These are phyloP conservation scores for Tylopilus microsporus DNA, from an alignment of 1,284 basidiomycete genomes.

Conservation along the genomic window DNA sequence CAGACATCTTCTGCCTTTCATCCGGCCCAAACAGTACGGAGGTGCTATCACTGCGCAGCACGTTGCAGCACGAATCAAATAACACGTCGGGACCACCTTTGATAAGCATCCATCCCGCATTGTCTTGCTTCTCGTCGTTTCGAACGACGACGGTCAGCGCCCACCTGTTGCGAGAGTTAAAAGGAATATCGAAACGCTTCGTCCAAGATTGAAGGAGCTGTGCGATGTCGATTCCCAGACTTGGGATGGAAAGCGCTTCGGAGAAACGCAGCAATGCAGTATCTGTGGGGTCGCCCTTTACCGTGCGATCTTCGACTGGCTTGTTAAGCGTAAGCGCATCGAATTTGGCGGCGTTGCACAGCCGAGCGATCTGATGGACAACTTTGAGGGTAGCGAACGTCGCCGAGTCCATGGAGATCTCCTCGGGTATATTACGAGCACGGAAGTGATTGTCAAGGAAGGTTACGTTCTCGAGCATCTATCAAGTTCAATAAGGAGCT, in stretches of 20 bases:
- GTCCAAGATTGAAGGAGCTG: conserved; percentile 27
- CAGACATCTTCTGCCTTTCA: conserved; percentile 29
- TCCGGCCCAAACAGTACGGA: conserved; percentile 33
- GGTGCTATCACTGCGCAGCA: conserved; percentile 38
- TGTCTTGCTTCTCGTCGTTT: conserved; percentile 7
- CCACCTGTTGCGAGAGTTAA: conserved; percentile 66
- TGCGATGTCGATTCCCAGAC: conserved; percentile 17
- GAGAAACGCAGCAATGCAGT: conserved; percentile 58
- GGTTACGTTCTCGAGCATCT: conserved; percentile 40
- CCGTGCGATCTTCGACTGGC: conserved; percentile 40
- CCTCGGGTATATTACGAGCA: conserved; percentile 24
- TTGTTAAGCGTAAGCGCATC: conserved; percentile 32
- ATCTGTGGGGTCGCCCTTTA: conserved; percentile 64
- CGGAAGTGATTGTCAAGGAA: conserved; percentile 36
- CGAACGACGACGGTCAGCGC: conserved; percentile 39
- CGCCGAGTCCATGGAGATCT: conserved; percentile 9
- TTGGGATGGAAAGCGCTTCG: conserved; percentile 37
- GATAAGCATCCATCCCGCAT: conserved; percentile 37
- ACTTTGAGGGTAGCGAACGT: conserved; percentile 21
- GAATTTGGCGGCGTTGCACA: conserved; percentile 62
- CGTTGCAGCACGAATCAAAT: conserved; percentile 42
- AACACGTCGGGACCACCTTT: conserved; percentile 62
- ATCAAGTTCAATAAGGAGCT: not conserved
- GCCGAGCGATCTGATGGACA: conserved; percentile 43
- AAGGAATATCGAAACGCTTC: conserved; percentile 44